These are phyloP conservation scores for Monascus ruber DNA, from an alignment of 2,329 filamentous ascomycete species.

Conservation along the genomic window DNA sequence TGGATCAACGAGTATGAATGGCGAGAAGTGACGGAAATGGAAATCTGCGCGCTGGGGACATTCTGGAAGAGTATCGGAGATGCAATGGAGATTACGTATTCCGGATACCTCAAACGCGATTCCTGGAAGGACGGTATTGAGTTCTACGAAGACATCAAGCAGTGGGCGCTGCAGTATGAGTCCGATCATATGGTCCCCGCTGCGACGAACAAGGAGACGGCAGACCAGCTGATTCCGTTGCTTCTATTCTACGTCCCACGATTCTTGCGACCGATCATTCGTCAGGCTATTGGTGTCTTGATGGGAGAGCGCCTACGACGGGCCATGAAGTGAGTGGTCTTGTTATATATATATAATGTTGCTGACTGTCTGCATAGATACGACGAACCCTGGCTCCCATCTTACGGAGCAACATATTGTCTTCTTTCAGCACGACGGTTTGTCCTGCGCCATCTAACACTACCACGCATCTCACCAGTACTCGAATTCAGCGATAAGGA, in stretches of 20 bases:
- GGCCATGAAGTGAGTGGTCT: conserved; percentile 48
- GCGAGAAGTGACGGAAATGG: conserved; percentile 55
- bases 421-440: conserved; percentile 44
- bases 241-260: conserved; percentile 46
- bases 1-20: conserved; percentile 60
- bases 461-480: conserved; percentile 43
- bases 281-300: conserved; percentile 44
- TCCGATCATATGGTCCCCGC: conserved; percentile 45
- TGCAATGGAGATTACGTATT: conserved; percentile 48
- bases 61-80: conserved; percentile 64
- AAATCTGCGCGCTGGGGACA: conserved; percentile 54
- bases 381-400: conserved; percentile 24
- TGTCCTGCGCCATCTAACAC: conserved; percentile 45
- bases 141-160: conserved; percentile 40
- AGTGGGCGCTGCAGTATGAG: conserved; percentile 50
- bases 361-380: conserved; percentile 21
- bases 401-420: conserved; percentile 30
- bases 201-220: conserved; percentile 39
- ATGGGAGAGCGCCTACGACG: conserved; percentile 54
- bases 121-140: conserved; percentile 41
- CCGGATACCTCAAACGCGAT: conserved; percentile 33
- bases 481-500: conserved; percentile 33
- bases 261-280: conserved; percentile 35
- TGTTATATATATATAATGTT: neutral
- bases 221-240: conserved; percentile 49